Conservation (phyloP, 805 yeast species). For the Nakazawaea laoshanensis region DNA sequence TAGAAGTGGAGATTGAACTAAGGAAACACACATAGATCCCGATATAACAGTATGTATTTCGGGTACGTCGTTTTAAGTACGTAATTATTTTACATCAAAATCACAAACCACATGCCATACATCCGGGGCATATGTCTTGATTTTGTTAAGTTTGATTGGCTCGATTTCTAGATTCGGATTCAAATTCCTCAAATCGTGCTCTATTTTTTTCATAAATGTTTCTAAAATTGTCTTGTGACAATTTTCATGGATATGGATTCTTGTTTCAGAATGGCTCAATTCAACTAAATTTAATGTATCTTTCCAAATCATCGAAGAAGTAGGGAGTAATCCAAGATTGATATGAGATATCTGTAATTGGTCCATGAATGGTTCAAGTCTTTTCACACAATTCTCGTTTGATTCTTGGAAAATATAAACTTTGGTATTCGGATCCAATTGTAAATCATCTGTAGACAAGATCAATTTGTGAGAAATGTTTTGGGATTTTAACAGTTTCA, state of each 20-base stretch:
- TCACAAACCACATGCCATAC: constrained; percentile 71
- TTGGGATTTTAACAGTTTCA: constrained; percentile 43
- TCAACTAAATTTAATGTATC: constrained; percentile 24
- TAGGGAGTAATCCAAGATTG: constrained; percentile 74
- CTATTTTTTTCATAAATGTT: constrained; percentile 18
- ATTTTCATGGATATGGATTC: constrained; percentile 72
- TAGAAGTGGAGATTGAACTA: too few species aligned
- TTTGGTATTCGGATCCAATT: constrained; percentile 16
- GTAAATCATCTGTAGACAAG: constrained; percentile 14
- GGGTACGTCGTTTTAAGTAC: too few species aligned
- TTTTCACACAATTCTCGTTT: constrained; percentile 39
- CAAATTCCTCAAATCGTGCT: constrained; percentile 12
- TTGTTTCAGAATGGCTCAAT: constrained; percentile 12
- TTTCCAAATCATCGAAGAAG: constrained; percentile 56
- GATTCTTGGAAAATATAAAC: constrained; percentile 56
- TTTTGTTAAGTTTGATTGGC: constrained; percentile 35
- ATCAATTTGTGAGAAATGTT: constrained; percentile 29
- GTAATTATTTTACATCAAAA: neutral
- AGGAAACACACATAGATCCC: too few species aligned
- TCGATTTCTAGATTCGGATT: neutral
- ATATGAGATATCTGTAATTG: constrained; percentile 41
- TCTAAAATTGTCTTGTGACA: constrained; percentile 37
- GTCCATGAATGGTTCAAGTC: constrained; percentile 25
- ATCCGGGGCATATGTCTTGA: constrained; percentile 84
- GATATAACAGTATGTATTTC: too few species aligned